These are phyloP conservation scores for Saxophila tyrrhenica DNA, from an alignment of 495 filamentous ascomycete genomes.

Conservation along the genomic window DNA sequence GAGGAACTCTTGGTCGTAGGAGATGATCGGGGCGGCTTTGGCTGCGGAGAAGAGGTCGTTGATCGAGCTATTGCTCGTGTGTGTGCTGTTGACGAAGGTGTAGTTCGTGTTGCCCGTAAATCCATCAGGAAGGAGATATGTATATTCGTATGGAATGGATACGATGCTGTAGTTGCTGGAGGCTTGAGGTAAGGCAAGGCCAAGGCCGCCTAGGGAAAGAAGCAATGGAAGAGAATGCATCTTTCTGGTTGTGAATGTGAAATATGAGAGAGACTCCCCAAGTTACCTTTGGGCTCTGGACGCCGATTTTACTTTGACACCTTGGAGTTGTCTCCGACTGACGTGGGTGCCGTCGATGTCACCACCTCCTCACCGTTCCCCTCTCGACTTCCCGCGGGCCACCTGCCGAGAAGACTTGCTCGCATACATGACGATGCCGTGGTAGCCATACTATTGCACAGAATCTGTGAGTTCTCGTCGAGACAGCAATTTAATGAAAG, in stretches of 20 bases:
- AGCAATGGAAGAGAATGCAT: not conserved
- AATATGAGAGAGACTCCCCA: not conserved
- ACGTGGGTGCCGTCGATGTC: not conserved
- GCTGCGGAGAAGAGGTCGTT: not conserved
- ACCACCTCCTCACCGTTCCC: not conserved
- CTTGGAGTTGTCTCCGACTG: too few species aligned
- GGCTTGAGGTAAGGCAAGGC: not conserved
- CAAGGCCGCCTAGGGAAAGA: not conserved
- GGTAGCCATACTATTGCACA: not conserved
- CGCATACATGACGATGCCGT: not conserved
- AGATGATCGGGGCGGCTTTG: not conserved
- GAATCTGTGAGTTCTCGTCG: too few species aligned
- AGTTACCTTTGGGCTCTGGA: not conserved
- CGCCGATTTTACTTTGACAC: too few species aligned
- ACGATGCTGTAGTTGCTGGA: not conserved
- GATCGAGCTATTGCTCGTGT: not conserved
- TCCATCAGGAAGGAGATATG: constrained; percentile 2
- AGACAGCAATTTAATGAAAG: too few species aligned
- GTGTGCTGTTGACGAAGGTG: constrained; percentile 5
- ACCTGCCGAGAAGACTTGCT: not conserved
- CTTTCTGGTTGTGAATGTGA: not conserved
- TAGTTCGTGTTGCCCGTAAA: not conserved
- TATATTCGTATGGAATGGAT: constrained; percentile 2
- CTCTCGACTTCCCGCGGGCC: not conserved
- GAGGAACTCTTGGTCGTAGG: constrained; percentile 1